Evolutionary conservation across 257 asterid species (phyloP).

Genomic region (Ligustrum vulgare): DNA sequence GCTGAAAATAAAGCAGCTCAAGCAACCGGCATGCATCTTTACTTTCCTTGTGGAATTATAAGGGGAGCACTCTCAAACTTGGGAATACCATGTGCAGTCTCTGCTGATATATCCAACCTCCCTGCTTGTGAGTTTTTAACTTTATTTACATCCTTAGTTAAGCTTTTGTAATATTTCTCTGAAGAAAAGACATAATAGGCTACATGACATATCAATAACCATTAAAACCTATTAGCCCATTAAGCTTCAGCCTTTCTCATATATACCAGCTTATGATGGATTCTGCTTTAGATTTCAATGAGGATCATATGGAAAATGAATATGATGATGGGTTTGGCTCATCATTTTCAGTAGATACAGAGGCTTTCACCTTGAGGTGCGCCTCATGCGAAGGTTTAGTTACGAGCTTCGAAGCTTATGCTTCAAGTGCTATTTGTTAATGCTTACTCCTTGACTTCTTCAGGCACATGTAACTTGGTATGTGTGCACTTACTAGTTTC

Average conservation of each 20-base stretch:
- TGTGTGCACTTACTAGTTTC: background rate
- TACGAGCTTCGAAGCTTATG: background rate
- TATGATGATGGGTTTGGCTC: background rate
- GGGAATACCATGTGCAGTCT: constrained; percentile 99
- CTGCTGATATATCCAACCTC: constrained; percentile 91
- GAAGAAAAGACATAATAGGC: background rate
- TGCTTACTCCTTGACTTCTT: background rate
- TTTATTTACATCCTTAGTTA: constrained; percentile 4
- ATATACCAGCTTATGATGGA: background rate
- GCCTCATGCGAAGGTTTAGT: background rate
- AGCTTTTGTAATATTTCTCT: background rate
- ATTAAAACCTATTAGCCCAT: background rate
- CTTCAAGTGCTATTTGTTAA: background rate
- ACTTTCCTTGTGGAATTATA: constrained; percentile 95
- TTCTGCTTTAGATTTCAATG: background rate
- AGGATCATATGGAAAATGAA: background rate
- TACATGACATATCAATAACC: background rate
- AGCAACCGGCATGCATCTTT: constrained; percentile 92
- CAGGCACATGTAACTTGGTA: background rate
- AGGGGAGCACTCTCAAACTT: constrained; percentile 97
- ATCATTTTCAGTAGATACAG: background rate
- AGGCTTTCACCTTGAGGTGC: background rate
- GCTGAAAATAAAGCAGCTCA: constrained; percentile 84
- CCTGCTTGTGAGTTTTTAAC: constrained; percentile 84
- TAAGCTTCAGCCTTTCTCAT: background rate